Conservation (phyloP, 257 asterid species). For the Przewalskia tangutica region DNA sequence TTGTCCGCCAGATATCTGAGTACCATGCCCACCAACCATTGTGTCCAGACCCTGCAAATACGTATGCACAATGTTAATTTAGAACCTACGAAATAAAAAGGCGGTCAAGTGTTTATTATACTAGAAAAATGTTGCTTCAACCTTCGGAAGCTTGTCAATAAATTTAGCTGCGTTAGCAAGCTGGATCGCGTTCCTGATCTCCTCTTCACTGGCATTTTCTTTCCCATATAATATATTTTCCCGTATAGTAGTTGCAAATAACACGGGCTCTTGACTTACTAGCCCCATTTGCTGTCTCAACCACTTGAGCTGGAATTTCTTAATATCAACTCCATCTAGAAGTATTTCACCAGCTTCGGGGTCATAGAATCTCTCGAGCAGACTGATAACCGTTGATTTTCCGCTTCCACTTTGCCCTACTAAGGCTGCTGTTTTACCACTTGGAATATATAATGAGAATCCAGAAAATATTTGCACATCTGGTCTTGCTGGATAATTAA, state of each 20-base stretch:
- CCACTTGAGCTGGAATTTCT: conserved; percentile 37
- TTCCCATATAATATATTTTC: conserved; percentile 59
- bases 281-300: conserved; percentile 53
- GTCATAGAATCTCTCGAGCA: conserved; percentile 66
- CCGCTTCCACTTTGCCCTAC: conserved; percentile 93
- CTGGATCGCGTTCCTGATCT: no score
- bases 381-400: conserved; percentile 58
- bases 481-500: conserved; percentile 70
- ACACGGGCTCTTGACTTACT: conserved; percentile 69
- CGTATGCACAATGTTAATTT: not conserved
- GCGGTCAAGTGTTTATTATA: not conserved
- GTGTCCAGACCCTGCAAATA: conserved; percentile 39
- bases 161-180: conserved; percentile 54
- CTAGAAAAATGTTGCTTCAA: not conserved
- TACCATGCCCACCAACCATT: conserved; percentile 53
- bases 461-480: conserved; percentile 62
- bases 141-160: conserved; percentile 46
- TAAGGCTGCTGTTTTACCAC: conserved; percentile 53
- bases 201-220: conserved; percentile 30
- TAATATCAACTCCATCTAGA: conserved; percentile 47
- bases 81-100: not conserved
- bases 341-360: conserved; percentile 53
- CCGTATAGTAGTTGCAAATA: conserved; percentile 43
- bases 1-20: conserved; percentile 63
- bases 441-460: conserved; percentile 32